Conservation (phyloP, 1,139 yeast genomes). For the Suhomyces anneliseae region DNA sequence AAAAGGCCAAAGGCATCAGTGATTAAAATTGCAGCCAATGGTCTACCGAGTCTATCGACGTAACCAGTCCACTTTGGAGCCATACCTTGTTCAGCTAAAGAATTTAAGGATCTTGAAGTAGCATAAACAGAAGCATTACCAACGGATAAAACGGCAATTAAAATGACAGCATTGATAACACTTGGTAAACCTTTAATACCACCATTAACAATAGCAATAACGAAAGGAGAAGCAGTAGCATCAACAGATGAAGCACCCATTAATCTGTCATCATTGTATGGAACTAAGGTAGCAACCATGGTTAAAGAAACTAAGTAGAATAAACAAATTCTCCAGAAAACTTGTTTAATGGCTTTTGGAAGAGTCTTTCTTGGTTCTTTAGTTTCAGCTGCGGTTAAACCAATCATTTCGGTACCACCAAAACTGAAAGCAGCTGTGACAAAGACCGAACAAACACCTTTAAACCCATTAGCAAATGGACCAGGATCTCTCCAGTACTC, state of each 20-base stretch:
- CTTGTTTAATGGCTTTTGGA: constrained; percentile 75
- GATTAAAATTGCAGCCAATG: constrained; percentile 31
- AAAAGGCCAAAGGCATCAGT: constrained; percentile 58
- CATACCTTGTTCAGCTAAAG: constrained; percentile 34
- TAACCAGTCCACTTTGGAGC: constrained; percentile 36
- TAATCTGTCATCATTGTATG: constrained; percentile 35
- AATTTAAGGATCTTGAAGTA: constrained; percentile 32
- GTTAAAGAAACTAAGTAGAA: constrained; percentile 54
- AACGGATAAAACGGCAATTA: constrained; percentile 49
- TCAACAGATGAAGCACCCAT: constrained; percentile 43
- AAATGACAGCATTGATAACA: constrained; percentile 50
- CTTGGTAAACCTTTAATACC: constrained; percentile 57
- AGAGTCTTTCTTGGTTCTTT: constrained; percentile 48
- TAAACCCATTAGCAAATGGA: constrained; percentile 43
- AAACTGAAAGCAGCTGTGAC: constrained; percentile 30
- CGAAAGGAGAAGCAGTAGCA: constrained; percentile 61
- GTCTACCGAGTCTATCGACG: constrained; percentile 34
- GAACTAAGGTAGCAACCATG: constrained; percentile 47
- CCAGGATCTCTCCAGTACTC: constrained; percentile 43
- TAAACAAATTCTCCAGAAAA: constrained; percentile 67
- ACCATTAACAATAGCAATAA: constrained; percentile 55
- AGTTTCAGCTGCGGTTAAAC: constrained; percentile 51
- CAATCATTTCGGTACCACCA: constrained; percentile 44
- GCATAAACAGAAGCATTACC: constrained; percentile 45
- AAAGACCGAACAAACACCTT: constrained; percentile 48